Base-by-base conservation (phyloP, 352 stramenopile genomes). In the Globisporangium canariense region DNA sequence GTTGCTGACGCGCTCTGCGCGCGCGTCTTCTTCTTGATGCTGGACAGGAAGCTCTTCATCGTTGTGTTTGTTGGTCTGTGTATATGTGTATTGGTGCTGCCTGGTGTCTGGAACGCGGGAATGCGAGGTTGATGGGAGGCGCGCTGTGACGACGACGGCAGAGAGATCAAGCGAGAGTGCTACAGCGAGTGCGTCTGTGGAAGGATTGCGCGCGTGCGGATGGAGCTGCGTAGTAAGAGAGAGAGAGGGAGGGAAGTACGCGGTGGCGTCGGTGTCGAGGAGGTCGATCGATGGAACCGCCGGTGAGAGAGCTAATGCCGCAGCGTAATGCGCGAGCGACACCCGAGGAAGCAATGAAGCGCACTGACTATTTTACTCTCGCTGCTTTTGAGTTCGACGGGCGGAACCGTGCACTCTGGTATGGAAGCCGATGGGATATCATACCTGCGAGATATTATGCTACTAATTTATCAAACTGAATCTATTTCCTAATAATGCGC, bases 1-100 rank as follows among this genome's bases (percentile, higher is more conserved):
- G 40, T 28, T 11, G 53, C 43, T 0, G 53, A 67, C 11, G 53
- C 53, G 53, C 62, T 67, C 62, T 62, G 41, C 20, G 62, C 43
- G 38, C 71, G 71, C 47, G 62, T 46, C 22, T 66, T 68, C 68
- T 65, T 72, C 53, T 74, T 74, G 50, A 63, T 65, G 51, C 58
- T 70, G 47, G 69, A 68, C 47, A 67, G 34, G 55, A 67, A 67
- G 45, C 62, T 40, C 59, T 59, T 65, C 38, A 57, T 64, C 9
- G 36, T 47, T 22, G 22, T n/a, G 47, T 25, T 9, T 36, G 25
- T 28, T 28, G 1, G 25, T 28, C 25, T 40, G 50, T 40, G 25
- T 40, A 8, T 14, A 0, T 36, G 40, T 16, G 22, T 22, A 14
- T 18, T 4, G 18, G 25, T 51, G 36, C 13, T 38, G 22, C 7